A percentile compares a stretch with the other conserved stretches of the same genome.
phyloP scores from a whole-genome alignment of 768 basidiomycete species.

The Coprinopsis strossmayeri region DNA sequence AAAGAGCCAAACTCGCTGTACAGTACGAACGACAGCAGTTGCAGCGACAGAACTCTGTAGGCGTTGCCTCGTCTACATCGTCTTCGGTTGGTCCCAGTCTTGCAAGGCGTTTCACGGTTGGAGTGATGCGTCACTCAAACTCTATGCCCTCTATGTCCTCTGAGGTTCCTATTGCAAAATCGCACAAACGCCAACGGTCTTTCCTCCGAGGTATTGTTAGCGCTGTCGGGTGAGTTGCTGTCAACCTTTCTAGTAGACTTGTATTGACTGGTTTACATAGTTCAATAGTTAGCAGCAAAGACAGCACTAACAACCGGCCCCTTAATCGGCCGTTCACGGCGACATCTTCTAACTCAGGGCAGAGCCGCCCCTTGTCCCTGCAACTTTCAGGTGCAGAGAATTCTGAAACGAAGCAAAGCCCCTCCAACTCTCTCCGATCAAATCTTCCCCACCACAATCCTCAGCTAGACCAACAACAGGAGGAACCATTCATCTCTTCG shows the following conservation, averaged over 20 bases:
- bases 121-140: constrained; percentile 1
- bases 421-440: neutral
- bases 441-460: neutral
- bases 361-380: too few species aligned
- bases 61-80: neutral
- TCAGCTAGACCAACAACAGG: neutral
- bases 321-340: neutral
- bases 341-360: neutral
- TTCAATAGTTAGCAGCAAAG: neutral
- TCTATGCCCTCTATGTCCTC: constrained; percentile 2
- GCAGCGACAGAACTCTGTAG: neutral
- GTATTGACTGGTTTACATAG: neutral
- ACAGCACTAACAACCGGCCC: neutral
- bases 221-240: constrained; percentile 8
- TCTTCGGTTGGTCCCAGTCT: neutral
- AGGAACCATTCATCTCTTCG: neutral
- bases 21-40: constrained; percentile 4
- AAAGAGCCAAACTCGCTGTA: constrained; percentile 6
- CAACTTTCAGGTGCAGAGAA: too few species aligned
- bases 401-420: too few species aligned
- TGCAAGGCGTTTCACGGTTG: neutral
- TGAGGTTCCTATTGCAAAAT: neutral
- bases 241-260: too few species aligned
- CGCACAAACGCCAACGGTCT: constrained; percentile 9
- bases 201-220: constrained; percentile 6